Evolutionary conservation across 345 rosid genomes (phyloP), one percentile per base, ranked within the genome.

Genomic region (Nasturtium officinale): DNA sequence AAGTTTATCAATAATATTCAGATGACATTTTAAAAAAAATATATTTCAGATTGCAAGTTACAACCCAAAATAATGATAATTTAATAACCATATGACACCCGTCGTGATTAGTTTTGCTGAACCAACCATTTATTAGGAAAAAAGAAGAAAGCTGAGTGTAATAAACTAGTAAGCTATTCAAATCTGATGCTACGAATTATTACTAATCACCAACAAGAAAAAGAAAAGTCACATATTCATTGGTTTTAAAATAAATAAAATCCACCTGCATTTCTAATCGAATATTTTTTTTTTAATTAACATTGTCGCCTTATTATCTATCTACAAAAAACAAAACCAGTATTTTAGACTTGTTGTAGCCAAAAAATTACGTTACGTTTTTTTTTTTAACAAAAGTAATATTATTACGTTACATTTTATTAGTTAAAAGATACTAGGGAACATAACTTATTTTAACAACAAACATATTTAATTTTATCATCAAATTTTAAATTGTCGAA

Each of bases 111-210:
- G 38, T 52, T 62, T 62, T 21, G 54, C 16, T 62, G 47, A 70
- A 54, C 70, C 56, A 63, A 54, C 20, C 32, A 63, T 42, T 53
- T 72, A 63, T 43, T 17, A 32, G 6, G 56, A 42, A 10, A 29
- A 25, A 42, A 18, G 52, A 9, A 26, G 40, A 61, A 51, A 18
- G 62, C n/a, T 51, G 67, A 60, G 21, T 2, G n/a, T 35, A 48
- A 18, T 70, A n/a, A 58, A 58, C 58, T 70, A 32, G 37, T 50
- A 38, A 26, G 9, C 69, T 61, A 62, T 20, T 61, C 62, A 53
- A 28, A 71, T 71, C 13, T 10, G 29, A 29, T 61, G 69, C n/a
- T 43, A 16, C 6, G 28, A 52, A 52, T 18, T 61, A 71, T 38
- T 50, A 33, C 20, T 33, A 45, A 67, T 28, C 13, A 28, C 47